Percentiles rank a stretch among this genome's conserved stretches.
These are phyloP conservation scores for Chalciporus chontae DNA, from an alignment of 768 basidiomycete genomes.

Conservation along the genomic window DNA sequence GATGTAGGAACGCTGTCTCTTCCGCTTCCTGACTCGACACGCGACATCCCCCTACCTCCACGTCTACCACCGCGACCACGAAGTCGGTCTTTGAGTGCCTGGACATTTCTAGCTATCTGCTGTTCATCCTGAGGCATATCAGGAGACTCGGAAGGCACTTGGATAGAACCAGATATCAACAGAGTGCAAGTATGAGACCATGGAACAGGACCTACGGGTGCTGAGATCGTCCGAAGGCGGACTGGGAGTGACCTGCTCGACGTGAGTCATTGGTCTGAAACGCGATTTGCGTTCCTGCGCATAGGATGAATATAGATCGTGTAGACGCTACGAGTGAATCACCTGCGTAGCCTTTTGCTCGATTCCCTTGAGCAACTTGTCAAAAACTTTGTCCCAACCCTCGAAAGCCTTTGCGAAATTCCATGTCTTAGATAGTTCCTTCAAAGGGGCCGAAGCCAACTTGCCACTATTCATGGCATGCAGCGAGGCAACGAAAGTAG, in stretches of 20 bases:
- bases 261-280: slow-evolving; percentile 39
- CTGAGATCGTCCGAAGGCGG: slow-evolving; percentile 57
- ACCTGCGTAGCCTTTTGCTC: slow-evolving; percentile 76
- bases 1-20: slow-evolving; percentile 53
- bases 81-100: slow-evolving; percentile 81
- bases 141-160: slow-evolving; percentile 47
- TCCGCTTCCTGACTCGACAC: slow-evolving; percentile 51
- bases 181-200: not conserved
- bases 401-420: slow-evolving; percentile 69
- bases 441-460: slow-evolving; percentile 29
- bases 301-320: slow-evolving; percentile 1
- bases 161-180: not conserved
- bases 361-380: slow-evolving; percentile 66
- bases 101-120: slow-evolving; percentile 88
- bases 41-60: slow-evolving; percentile 45
- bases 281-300: slow-evolving; percentile 71
- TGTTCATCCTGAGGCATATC: slow-evolving; percentile 72
- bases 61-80: slow-evolving; percentile 70
- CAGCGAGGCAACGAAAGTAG: slow-evolving; percentile 79
- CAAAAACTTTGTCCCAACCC: slow-evolving; percentile 80
- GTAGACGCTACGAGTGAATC: slow-evolving; percentile 9
- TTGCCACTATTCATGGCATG: slow-evolving; percentile 56
- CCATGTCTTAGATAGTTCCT: slow-evolving; percentile 46
- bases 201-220: slow-evolving; percentile 41
- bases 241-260: slow-evolving; percentile 35